Conservation (phyloP, 2,329 filamentous ascomycete genomes). For the Nigrospora oryzae region DNA sequence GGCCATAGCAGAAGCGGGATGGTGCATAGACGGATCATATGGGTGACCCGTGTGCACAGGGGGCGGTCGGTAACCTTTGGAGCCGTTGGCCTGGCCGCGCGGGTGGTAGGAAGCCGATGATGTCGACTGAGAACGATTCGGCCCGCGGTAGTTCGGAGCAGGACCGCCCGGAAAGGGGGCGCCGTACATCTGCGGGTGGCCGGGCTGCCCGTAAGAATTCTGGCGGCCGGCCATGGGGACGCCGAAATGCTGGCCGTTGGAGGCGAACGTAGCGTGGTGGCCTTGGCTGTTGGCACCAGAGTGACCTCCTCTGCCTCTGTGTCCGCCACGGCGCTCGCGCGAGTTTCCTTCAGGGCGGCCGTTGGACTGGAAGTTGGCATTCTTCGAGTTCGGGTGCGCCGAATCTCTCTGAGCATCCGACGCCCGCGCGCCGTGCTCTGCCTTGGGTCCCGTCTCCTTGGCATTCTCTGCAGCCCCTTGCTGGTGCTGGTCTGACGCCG, state of each 20-base stretch:
- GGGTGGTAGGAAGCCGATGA: conserved; percentile 30
- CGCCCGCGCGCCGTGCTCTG: background rate
- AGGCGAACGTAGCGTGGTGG: conserved; percentile 10
- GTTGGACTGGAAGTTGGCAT: conserved; percentile 1
- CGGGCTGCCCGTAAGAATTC: conserved; percentile 8
- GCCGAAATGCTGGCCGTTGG: conserved; percentile 3
- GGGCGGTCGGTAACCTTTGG: background rate
- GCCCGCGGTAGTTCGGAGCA: conserved; percentile 12
- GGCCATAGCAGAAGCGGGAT: background rate
- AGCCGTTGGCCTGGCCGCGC: conserved; percentile 1
- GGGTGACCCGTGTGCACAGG: background rate
- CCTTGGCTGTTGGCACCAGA: conserved; percentile 13
- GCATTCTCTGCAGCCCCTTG: background rate
- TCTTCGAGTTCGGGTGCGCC: background rate
- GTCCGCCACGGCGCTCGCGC: conserved; percentile 33
- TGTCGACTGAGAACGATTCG: conserved; percentile 49
- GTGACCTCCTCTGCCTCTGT: conserved; percentile 33
- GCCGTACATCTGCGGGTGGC: conserved; percentile 14
- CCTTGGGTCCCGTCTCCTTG: background rate
- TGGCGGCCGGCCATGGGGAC: conserved; percentile 1
- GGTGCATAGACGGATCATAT: conserved; percentile 2
- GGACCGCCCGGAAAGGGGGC: conserved; percentile 10
- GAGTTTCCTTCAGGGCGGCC: conserved; percentile 26
- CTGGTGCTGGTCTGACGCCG: background rate
- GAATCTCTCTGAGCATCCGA: background rate